Conservation (phyloP, 306 rosid genomes). For the Argentina anserina region DNA sequence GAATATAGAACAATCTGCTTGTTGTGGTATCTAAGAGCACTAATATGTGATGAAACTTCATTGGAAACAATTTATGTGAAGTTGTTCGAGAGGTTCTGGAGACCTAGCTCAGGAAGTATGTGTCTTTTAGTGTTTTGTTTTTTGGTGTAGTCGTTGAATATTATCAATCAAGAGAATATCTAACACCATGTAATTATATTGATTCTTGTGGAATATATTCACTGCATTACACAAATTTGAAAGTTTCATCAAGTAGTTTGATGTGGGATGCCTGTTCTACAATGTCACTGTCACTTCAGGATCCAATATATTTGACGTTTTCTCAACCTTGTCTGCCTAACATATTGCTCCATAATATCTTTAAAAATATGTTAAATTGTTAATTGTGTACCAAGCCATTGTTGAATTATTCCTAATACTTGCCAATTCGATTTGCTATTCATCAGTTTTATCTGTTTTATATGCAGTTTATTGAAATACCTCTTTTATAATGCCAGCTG, state of each 20-base stretch:
- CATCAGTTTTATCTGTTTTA: no score
- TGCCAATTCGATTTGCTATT: no score
- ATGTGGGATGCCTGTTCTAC: background rate
- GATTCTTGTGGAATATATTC: background rate
- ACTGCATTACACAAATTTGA: background rate
- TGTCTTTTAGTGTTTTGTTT: slow-evolving; percentile 13
- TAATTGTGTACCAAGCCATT: no score
- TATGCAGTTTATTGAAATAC: no score
- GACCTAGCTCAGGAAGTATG: slow-evolving; percentile 96
- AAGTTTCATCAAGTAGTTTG: background rate
- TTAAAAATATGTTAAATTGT: no score
- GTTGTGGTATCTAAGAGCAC: background rate
- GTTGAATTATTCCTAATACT: no score
- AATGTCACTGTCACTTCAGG: background rate
- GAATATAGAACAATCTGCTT: background rate
- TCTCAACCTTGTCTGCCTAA: background rate
- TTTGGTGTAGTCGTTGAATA: background rate
- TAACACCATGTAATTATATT: background rate
- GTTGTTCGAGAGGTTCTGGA: slow-evolving; percentile 86
- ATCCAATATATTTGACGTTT: background rate
- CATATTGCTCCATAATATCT: no score
- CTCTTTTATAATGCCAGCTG: no score
- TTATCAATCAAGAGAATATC: background rate
- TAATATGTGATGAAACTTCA: slow-evolving; percentile 24
- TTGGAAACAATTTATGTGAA: slow-evolving; percentile 93